Evolutionary conservation across 192 early-diverging fungal genomes (phyloP).

Genomic region (Jimgerdemannia lactiflua): DNA sequence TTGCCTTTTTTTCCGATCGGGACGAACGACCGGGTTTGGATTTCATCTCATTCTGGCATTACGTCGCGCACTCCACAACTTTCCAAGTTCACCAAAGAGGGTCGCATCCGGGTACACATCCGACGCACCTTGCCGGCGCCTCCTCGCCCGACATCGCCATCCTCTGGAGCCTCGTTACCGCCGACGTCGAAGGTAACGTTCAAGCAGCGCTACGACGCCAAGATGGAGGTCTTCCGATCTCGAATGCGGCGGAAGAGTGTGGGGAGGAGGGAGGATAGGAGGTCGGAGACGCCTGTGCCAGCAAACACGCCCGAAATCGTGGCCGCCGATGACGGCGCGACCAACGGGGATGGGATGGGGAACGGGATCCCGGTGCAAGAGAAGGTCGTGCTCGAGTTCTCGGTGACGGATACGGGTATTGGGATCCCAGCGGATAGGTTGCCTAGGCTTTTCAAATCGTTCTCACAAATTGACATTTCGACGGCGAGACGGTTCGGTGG

Average conservation of each 20-base stretch:
- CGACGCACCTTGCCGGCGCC: slow-evolving; percentile 26
- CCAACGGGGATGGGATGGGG: background rate
- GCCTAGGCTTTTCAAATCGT: slow-evolving; percentile 55
- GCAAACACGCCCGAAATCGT: background rate
- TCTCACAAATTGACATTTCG: slow-evolving; percentile 61
- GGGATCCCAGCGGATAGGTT: slow-evolving; percentile 41
- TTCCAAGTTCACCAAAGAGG: slow-evolving; percentile 29
- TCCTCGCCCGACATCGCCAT: slow-evolving; percentile 6
- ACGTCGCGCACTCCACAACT: too few species aligned
- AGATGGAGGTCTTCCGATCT: slow-evolving; percentile 26
- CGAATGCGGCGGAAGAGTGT: slow-evolving; percentile 11
- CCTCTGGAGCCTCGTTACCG: background rate
- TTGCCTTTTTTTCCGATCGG: too few species aligned
- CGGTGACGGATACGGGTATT: slow-evolving; percentile 39
- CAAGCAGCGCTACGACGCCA: slow-evolving; percentile 35
- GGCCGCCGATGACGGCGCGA: background rate
- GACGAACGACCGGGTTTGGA: too few species aligned
- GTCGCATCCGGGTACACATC: slow-evolving; percentile 25
- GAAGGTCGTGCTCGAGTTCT: background rate
- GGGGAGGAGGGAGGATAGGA: background rate
- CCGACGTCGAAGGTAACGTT: slow-evolving; percentile 4
- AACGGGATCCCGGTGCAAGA: background rate
- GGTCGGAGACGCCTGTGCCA: background rate
- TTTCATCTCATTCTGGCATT: too few species aligned
- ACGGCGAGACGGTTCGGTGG: slow-evolving; percentile 55